Evolutionary conservation across 495 filamentous ascomycete species (phyloP).

Genomic region (Rhizodiscina lignyota): DNA sequence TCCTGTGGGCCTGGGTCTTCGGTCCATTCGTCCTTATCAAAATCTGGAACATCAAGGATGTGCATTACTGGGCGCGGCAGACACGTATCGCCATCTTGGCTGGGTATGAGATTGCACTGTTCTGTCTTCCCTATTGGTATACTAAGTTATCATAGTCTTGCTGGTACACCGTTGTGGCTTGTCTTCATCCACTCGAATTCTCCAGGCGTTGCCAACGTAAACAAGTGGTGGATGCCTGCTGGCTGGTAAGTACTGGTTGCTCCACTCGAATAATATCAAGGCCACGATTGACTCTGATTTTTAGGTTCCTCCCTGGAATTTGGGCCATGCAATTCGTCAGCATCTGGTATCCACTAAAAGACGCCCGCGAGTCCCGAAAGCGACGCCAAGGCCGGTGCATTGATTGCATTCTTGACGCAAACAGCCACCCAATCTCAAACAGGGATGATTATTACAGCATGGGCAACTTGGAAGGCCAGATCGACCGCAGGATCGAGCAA

Average conservation of each 20-base stretch:
- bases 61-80: constrained; percentile 21
- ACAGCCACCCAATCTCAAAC: background rate
- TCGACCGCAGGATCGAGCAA: constrained; percentile 14
- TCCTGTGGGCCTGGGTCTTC: constrained; percentile 17
- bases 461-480: constrained; percentile 14
- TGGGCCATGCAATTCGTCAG: constrained; percentile 16
- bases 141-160: constrained; percentile 8
- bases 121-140: no score
- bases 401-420: background rate
- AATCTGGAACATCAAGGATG: constrained; percentile 17
- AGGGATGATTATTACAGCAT: constrained; percentile 12
- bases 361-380: constrained; percentile 8
- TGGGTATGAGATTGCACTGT: constrained; percentile 9
- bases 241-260: constrained; percentile 15
- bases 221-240: constrained; percentile 13
- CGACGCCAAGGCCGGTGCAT: no score
- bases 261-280: background rate
- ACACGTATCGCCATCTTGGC: constrained; percentile 16
- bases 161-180: constrained; percentile 20
- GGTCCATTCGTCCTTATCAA: constrained; percentile 20
- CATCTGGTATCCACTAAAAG: constrained; percentile 17
- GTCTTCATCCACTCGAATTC: constrained; percentile 14
- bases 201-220: constrained; percentile 8
- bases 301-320: constrained; percentile 19
- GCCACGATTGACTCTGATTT: background rate